phyloP scores from a whole-genome alignment of 2,329 filamentous ascomycete species.

The Raffaelea arxii region DNA sequence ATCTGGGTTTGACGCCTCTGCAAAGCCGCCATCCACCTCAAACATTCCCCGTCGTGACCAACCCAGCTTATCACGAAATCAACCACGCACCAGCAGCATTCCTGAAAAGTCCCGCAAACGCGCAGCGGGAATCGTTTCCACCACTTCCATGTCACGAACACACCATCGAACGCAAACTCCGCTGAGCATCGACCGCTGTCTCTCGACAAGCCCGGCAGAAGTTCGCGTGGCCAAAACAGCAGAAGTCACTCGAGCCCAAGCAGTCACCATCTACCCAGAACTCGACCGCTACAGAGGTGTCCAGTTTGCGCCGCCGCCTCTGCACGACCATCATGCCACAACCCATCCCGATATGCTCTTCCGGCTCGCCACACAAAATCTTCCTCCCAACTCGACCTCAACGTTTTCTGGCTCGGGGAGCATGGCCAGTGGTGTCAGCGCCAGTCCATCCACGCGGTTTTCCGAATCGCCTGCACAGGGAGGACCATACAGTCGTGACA shows the following conservation, averaged over 20 bases:
- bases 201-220: constrained; percentile 34
- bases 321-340: constrained; percentile 17
- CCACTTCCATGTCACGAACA: constrained; percentile 31
- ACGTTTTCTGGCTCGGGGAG: constrained; percentile 50
- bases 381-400: constrained; percentile 55
- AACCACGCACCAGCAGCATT: constrained; percentile 11
- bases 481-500: constrained; percentile 62
- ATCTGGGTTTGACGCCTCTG: constrained; percentile 9
- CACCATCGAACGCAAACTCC: constrained; percentile 27
- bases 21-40: constrained; percentile 4
- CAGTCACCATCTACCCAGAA: constrained; percentile 46
- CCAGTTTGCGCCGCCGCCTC: constrained; percentile 21
- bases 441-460: constrained; percentile 65
- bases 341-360: constrained; percentile 38
- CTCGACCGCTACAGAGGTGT: constrained; percentile 49
- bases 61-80: neutral
- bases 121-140: constrained; percentile 29
- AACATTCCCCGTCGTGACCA: neutral
- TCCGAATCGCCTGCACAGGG: constrained; percentile 60
- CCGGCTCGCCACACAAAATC: constrained; percentile 51
- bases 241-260: constrained; percentile 28
- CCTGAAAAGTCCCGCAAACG: constrained; percentile 24
- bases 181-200: constrained; percentile 29
- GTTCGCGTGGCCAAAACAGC: constrained; percentile 30
- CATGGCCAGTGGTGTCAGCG: constrained; percentile 50